phyloP scores from a whole-genome alignment of 768 basidiomycete species.

The Hygrocybe punicea region DNA sequence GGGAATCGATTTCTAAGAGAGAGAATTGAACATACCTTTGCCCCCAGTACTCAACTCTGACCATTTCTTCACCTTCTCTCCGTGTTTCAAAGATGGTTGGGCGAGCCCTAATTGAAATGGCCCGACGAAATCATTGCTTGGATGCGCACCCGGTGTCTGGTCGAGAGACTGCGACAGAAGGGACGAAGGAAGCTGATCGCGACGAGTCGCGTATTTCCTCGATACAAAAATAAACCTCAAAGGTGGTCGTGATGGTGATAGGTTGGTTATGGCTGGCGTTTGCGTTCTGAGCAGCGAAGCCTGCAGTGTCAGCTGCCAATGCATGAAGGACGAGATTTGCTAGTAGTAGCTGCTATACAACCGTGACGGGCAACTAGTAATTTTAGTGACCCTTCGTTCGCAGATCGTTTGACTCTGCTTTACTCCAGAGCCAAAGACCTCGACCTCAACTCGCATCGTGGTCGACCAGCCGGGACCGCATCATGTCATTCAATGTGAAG shows the following conservation, averaged over 20 bases:
- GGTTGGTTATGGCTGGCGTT: neutral
- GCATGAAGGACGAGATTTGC: too few relatives aligned
- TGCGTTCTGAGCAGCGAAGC: neutral
- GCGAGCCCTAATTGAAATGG: constrained; percentile 75
- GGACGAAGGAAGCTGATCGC: constrained; percentile 43
- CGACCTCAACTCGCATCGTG: too few relatives aligned
- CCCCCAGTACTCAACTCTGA: constrained; percentile 71
- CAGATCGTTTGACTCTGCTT: too few relatives aligned
- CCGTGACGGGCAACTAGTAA: too few relatives aligned
- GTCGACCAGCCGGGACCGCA: too few relatives aligned
- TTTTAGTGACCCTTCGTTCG: too few relatives aligned
- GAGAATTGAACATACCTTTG: constrained; percentile 55
- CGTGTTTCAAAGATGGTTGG: constrained; percentile 50
- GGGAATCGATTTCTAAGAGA: neutral
- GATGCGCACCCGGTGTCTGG: constrained; percentile 45
- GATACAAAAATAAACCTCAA: neutral
- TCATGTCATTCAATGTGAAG: too few relatives aligned
- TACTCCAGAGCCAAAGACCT: too few relatives aligned
- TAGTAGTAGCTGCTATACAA: too few relatives aligned
- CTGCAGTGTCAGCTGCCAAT: neutral
- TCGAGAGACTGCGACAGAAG: constrained; percentile 64
- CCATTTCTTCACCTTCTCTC: constrained; percentile 68
- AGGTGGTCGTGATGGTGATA: neutral
- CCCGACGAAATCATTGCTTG: constrained; percentile 61
- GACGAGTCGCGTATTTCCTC: constrained; percentile 48